A percentile compares a stretch with the other conserved stretches of the same genome.
phyloP scores from a whole-genome alignment of 2,329 filamentous ascomycete species.

The Claviceps maximensis region DNA sequence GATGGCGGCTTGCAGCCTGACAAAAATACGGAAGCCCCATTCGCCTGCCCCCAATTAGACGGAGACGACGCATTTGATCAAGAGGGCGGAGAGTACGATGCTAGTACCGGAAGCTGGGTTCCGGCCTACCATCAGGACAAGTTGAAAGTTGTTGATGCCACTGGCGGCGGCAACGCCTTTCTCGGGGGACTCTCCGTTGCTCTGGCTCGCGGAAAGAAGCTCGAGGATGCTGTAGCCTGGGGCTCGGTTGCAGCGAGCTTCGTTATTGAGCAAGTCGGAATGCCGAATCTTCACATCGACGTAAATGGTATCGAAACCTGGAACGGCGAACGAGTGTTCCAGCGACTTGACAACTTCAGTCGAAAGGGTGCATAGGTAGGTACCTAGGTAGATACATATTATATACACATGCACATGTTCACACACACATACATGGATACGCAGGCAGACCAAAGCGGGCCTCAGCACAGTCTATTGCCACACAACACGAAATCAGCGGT shows the following conservation, averaged over 20 bases:
- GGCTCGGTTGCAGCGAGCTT: constrained; percentile 79
- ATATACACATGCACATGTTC: too few relatives aligned
- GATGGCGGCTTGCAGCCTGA: constrained; percentile 43
- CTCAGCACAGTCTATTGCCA: background rate
- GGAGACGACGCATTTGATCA: constrained; percentile 38
- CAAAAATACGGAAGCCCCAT: constrained; percentile 49
- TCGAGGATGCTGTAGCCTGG: constrained; percentile 63
- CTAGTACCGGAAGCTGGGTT: constrained; percentile 59
- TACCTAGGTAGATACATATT: too few relatives aligned
- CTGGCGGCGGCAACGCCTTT: constrained; percentile 87
- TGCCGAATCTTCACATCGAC: constrained; percentile 45
- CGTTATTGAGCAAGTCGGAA: constrained; percentile 86
- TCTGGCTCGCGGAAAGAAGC: constrained; percentile 42
- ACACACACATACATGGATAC: too few relatives aligned
- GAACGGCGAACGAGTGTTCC: constrained; percentile 43
- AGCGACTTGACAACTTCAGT: constrained; percentile 37
- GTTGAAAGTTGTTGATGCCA: constrained; percentile 68
- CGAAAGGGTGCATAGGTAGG: background rate
- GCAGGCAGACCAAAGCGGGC: background rate
- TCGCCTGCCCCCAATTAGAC: constrained; percentile 44
- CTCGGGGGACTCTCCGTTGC: constrained; percentile 48
- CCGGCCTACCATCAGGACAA: constrained; percentile 55
- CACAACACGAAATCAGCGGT: background rate
- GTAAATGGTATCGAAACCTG: constrained; percentile 40
- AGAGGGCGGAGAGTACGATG: constrained; percentile 47